Base-by-base conservation (phyloP, 2,329 filamentous ascomycete genomes). In the Chaetomiaceae sp. region DNA sequence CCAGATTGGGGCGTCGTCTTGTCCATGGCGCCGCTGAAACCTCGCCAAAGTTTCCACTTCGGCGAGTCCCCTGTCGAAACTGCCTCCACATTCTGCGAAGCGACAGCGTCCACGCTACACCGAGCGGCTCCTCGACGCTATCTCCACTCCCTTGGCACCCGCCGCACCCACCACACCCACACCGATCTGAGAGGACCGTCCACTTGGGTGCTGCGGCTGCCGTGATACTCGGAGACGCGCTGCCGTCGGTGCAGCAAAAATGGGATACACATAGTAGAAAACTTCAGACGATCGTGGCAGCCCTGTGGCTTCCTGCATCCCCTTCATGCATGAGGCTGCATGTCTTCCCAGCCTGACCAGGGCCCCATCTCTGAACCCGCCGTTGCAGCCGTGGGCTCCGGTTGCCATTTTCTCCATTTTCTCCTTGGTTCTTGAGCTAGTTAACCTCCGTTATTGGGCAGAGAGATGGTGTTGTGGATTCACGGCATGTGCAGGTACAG, bases 21-120 rank as follows among this genome's bases (percentile, higher is more conserved):
- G 21, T 46, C 48, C 50, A 57, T 61, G 61, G 60, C 61, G 60
- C 51, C 56, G 60, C 62, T 64, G 62, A 64, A 60, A 53, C 58
- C 58, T 64, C 62, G 61, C 54, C 49, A 58, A 58, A 53, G 3
- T 59, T 61, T 41, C 62, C 60, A 38, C 36, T 60, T 60, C 51
- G 38, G 55, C 18, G 45, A 38, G 1, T 27, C 45, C 48, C 52
- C 51, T 45, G 56, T 43, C 50, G 47, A 49, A 43, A 57, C 41
- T n/a, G 44, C 50, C 32, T 29, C 41, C 47, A 48, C 43, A 25
- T 9, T 29, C 25, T 48, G 37, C 43, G 27, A 27, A 16, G 20
- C 13, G 20, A 23, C 2, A n/a, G 25, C 34, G 14, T 30, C 48
- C 48, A 52, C 52, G 53, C 53, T 49, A 55, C 53, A 21, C 38